Evolutionary conservation across 345 rosid genomes (phyloP).

Genomic region (Ricinus communis): DNA sequence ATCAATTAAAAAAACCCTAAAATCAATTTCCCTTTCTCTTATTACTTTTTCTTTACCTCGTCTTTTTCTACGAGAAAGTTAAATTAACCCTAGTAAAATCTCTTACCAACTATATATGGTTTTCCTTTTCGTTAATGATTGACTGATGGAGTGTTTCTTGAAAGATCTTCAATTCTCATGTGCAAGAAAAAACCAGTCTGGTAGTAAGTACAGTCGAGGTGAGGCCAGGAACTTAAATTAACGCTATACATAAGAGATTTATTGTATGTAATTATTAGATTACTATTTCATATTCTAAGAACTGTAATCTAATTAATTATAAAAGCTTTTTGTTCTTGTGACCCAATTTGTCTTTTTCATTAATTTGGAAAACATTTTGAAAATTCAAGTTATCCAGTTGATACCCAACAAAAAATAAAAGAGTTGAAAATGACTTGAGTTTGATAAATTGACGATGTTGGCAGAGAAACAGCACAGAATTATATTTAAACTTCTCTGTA

Average conservation of each 20-base stretch:
- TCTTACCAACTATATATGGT: not conserved
- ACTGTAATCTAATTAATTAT: too few relatives aligned
- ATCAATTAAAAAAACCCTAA: not conserved
- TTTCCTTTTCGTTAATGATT: not conserved
- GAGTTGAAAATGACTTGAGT: conserved; percentile 8
- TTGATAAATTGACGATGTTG: not conserved
- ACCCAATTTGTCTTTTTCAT: conserved; percentile 5
- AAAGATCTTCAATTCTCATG: too few relatives aligned
- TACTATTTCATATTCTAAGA: too few relatives aligned
- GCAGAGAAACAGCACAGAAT: not conserved
- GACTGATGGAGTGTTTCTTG: not conserved
- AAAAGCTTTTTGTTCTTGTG: not conserved
- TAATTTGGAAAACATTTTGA: not conserved
- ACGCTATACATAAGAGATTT: too few relatives aligned
- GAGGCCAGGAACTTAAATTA: too few relatives aligned
- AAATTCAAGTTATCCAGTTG: not conserved
- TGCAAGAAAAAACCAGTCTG: too few relatives aligned
- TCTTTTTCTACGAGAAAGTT: not conserved
- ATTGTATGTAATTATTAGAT: too few relatives aligned
- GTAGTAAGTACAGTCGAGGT: too few relatives aligned
- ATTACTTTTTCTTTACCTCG: too few relatives aligned
- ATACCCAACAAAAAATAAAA: not conserved
- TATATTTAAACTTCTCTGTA: too few relatives aligned
- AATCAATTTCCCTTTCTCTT: not conserved
- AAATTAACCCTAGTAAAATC: not conserved